phyloP scores from a whole-genome alignment of 257 asterid species.

The Prunella vulgaris region DNA sequence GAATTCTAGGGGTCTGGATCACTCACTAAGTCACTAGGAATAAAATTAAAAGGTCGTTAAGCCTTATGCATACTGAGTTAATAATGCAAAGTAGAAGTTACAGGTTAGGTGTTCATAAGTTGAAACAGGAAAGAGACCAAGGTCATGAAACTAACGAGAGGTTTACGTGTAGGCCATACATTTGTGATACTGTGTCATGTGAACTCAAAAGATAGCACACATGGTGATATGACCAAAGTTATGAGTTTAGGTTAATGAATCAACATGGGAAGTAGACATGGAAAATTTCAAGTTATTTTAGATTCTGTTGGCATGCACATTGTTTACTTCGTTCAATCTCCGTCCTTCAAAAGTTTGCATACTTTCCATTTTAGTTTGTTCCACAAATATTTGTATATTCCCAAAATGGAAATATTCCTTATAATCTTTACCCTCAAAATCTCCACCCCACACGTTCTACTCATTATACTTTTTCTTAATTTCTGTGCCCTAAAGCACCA shows the following conservation, averaged over 20 bases:
- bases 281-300: neutral
- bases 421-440: too few relatives aligned
- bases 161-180: neutral
- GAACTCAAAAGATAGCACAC: neutral
- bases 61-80: neutral
- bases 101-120: neutral
- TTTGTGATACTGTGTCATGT: neutral
- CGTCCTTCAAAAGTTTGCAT: too few relatives aligned
- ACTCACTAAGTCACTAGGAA: neutral
- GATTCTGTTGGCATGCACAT: neutral
- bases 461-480: too few relatives aligned
- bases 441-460: too few relatives aligned
- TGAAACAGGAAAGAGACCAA: neutral
- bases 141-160: neutral
- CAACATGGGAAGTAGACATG: neutral
- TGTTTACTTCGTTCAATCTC: too few relatives aligned
- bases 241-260: neutral
- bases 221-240: constrained; percentile 3
- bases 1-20: neutral
- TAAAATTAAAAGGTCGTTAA: neutral
- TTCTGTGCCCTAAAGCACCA: too few relatives aligned
- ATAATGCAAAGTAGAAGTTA: neutral
- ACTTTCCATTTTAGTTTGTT: too few relatives aligned
- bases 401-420: too few relatives aligned
- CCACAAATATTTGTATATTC: too few relatives aligned